Conservation (phyloP, 2,329 filamentous ascomycete species). For the Fusarium tjaetaba region DNA sequence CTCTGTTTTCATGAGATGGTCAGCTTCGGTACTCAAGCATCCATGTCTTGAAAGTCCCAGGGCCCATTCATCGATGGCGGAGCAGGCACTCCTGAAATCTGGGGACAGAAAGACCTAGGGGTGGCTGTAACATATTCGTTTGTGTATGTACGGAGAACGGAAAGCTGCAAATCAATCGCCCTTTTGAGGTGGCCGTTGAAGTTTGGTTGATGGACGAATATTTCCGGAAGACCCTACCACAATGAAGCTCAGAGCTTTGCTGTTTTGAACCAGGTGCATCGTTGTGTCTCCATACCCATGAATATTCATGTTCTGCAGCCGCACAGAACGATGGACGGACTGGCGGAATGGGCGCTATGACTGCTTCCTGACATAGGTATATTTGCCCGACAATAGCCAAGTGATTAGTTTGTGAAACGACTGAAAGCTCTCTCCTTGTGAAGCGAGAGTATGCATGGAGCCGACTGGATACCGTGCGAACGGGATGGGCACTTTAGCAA, state of each 20-base stretch:
- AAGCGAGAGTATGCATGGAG: constrained; percentile 17
- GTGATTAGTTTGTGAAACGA: constrained; percentile 3
- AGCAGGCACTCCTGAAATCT: constrained; percentile 43
- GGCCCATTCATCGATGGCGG: constrained; percentile 24
- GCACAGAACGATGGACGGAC: not conserved
- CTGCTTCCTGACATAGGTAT: not conserved
- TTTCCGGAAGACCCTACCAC: not conserved
- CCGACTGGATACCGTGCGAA: constrained; percentile 34
- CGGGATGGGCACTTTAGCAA: constrained; percentile 8
- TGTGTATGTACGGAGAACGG: not conserved
- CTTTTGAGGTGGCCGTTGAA: constrained; percentile 10
- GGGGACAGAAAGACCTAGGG: constrained; percentile 29
- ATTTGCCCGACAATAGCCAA: not conserved
- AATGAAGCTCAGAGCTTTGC: not conserved
- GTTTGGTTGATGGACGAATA: constrained; percentile 13
- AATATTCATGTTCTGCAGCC: not conserved
- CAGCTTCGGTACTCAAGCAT: constrained; percentile 21
- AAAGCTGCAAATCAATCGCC: constrained; percentile 4
- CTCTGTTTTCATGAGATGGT: not conserved
- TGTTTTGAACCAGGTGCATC: not conserved
- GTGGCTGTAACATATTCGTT: constrained; percentile 21
- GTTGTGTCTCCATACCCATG: not conserved
- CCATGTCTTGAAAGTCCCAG: constrained; percentile 7
- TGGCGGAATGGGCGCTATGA: not conserved
- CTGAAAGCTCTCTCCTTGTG: not conserved